Evolutionary conservation across 257 asterid species (phyloP), one percentile per base, ranked within the genome.

Genomic region (Solanum chiquidenum): DNA sequence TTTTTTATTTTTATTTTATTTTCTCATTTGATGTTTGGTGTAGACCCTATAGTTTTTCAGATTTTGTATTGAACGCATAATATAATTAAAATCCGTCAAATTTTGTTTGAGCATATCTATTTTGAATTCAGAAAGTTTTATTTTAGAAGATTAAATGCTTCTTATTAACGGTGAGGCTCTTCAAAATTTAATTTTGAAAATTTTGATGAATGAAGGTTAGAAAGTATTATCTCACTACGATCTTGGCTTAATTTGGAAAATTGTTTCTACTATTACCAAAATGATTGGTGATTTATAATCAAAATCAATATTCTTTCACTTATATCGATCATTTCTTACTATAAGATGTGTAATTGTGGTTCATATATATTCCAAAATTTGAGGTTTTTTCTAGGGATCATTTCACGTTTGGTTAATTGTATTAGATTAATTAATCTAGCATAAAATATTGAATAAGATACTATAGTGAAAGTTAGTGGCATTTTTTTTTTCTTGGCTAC

Each of bases 191-290:
- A 71, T 6, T 4, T 3, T 33, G 1, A 71, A 31, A 1, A 16
- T 6, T 14, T 11, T 71, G 9, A 31, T 71, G 7, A 16, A 33
- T 2, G 5, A 29, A 31, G 6, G 3, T 5, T 71, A 7, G 6
- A 71, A 7, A 3, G 25, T 34, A 33, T 2, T 6, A 1, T 20
- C 10, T 55, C n/a, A 6, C 10, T 20, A 21, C 0, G 2, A 18
- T 34, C 1, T 33, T 2, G 1, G 2, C 18, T 72, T 2, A 33
- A 16, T 34, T 72, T 4, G 2, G 0, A 18, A 33, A 18, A 33
- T 33, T 69, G 1, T 69, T 69, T 31, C n/a, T 31, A 31, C 6
- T 29, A 16, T 69, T 69, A 9, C 6, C 76, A 69, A 69, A 69
- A 69, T 7, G 23, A 16, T 69, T 13, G 40, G 40, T 69, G 76